Evolutionary conservation across 2,329 filamentous ascomycete species (phyloP).

Genomic region (Paecilomyces formosus): DNA sequence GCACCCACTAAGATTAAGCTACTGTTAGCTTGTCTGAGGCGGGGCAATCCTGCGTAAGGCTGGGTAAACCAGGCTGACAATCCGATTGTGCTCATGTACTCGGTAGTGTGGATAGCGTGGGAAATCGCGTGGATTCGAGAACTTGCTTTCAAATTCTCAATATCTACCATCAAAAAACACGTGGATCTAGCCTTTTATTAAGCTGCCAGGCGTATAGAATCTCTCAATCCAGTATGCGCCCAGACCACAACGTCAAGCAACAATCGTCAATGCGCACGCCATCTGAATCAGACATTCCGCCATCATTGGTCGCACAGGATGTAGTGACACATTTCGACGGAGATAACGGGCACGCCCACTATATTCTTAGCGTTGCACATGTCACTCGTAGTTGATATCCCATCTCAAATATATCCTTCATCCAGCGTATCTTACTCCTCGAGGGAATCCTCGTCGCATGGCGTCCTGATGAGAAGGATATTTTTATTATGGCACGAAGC

Average conservation of each 20-base stretch:
- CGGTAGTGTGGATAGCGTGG: background rate
- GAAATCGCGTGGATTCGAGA: background rate
- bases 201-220: background rate
- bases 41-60: background rate
- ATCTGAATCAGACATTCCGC: background rate
- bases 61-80: background rate
- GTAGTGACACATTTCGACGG: background rate
- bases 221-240: background rate
- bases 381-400: background rate
- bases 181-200: background rate
- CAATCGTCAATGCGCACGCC: background rate
- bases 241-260: background rate
- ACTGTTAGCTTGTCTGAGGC: background rate
- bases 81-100: background rate
- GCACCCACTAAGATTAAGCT: background rate
- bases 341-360: background rate
- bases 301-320: background rate
- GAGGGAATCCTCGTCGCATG: background rate
- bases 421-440: background rate
- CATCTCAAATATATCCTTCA: background rate
- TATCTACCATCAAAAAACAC: no score
- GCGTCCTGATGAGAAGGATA: background rate
- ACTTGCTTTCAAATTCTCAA: background rate
- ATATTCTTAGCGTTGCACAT: background rate
- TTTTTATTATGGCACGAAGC: background rate